Percentiles rank a stretch among this genome's conserved stretches.
phyloP scores from a whole-genome alignment of 768 basidiomycete genomes.

The Tylopilus intermedius region DNA sequence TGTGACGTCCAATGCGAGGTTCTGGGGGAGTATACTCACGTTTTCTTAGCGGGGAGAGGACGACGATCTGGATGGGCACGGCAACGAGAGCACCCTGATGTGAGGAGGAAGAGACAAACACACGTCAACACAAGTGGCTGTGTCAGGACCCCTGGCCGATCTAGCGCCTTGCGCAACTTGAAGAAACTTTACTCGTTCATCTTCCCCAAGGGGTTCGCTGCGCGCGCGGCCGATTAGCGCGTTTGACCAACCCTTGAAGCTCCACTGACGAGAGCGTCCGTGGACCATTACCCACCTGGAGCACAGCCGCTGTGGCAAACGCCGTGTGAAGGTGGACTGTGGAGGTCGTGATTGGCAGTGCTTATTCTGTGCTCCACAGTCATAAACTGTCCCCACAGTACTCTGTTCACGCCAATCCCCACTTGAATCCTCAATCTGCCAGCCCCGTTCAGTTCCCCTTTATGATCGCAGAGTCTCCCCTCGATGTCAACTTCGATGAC shows the following conservation, averaged over 20 bases:
- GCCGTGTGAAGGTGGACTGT: slow-evolving; percentile 13
- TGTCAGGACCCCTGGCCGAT: slow-evolving; percentile 1
- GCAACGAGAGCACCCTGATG: not conserved
- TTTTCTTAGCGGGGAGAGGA: slow-evolving; percentile 46
- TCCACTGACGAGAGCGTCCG: not conserved
- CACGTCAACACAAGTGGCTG: slow-evolving; percentile 25
- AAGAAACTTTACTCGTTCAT: not conserved
- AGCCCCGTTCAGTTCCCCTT: not conserved
- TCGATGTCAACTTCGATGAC: slow-evolving; percentile 63
- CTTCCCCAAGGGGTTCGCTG: not conserved
- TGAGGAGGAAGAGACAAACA: slow-evolving; percentile 19
- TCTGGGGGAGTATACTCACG: slow-evolving; percentile 41
- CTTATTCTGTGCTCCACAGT: not conserved
- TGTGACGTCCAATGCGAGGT: not conserved
- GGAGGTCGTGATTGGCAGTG: slow-evolving; percentile 1
- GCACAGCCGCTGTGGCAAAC: not conserved
- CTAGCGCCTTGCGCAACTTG: not conserved
- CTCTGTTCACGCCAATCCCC: not conserved
- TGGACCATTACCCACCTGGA: not conserved
- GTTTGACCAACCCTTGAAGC: not conserved
- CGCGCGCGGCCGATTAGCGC: not conserved
- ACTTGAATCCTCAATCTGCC: not conserved
- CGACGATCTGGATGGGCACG: slow-evolving; percentile 27
- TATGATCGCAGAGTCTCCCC: slow-evolving; percentile 57
- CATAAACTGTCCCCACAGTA: not conserved